These are phyloP conservation scores for Kodamaea sagamina DNA, from an alignment of 805 yeast genomes.

Conservation along the genomic window DNA sequence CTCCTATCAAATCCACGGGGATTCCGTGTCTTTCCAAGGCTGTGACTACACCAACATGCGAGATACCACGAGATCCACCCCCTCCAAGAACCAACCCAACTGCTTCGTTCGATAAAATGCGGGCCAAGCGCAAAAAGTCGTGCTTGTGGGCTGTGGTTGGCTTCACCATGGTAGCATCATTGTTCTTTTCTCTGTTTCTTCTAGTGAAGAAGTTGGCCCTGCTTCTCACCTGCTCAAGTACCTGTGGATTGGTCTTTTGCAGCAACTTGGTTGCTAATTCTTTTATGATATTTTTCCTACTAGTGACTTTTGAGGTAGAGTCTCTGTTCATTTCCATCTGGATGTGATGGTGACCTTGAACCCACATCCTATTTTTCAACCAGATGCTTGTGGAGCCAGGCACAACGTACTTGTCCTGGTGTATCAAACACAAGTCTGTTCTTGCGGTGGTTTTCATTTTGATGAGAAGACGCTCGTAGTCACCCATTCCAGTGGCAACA, in stretches of 20 bases:
- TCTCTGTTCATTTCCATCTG: constrained; percentile 53
- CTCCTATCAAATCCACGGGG: constrained; percentile 92
- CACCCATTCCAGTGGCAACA: constrained; percentile 70
- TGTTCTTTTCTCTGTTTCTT: constrained; percentile 24
- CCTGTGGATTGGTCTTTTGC: constrained; percentile 35
- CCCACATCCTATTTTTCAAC: constrained; percentile 87
- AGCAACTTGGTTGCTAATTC: constrained; percentile 40
- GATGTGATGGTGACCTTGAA: constrained; percentile 89
- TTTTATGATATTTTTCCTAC: constrained; percentile 22
- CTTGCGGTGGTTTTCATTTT: constrained; percentile 81
- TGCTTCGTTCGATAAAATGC: constrained; percentile 88
- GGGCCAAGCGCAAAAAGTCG: constrained; percentile 86
- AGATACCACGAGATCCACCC: constrained; percentile 94
- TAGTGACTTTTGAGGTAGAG: constrained; percentile 8
- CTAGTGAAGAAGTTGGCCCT: constrained; percentile 31
- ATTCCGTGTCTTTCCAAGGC: constrained; percentile 91
- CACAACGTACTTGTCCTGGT: constrained; percentile 75
- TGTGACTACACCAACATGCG: constrained; percentile 88
- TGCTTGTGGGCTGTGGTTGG: constrained; percentile 64
- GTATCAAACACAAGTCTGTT: constrained; percentile 82
- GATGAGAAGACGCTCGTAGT: constrained; percentile 74
- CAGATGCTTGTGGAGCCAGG: constrained; percentile 86
- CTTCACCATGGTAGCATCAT: constrained; percentile 23
- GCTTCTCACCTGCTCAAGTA: constrained; percentile 36
- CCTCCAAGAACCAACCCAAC: constrained; percentile 95